Evolutionary conservation across 169 alveolate genomes (phyloP).

Genomic region (Theileria sp.): DNA sequence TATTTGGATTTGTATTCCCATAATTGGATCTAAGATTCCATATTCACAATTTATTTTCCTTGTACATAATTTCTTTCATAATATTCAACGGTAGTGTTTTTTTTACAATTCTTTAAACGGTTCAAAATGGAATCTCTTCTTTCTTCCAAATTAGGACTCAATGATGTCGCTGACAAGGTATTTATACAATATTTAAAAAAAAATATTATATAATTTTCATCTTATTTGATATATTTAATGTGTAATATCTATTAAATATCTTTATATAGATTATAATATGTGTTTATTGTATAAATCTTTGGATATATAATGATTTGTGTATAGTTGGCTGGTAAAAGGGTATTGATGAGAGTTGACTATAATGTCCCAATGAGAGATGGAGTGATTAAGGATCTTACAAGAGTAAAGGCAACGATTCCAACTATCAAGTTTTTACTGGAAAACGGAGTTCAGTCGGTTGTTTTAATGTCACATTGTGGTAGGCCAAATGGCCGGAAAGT

Average conservation of each 20-base stretch:
- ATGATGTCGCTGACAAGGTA: constrained; percentile 60
- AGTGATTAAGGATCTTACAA: constrained; percentile 86
- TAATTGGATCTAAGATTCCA: background rate
- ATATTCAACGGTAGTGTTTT: background rate
- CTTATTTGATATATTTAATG: too few species aligned
- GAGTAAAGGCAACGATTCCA: constrained; percentile 92
- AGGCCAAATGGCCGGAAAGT: constrained; percentile 94
- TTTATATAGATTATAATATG: background rate
- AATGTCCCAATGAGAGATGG: constrained; percentile 96
- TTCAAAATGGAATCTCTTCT: constrained; percentile 39
- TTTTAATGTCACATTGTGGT: constrained; percentile 94
- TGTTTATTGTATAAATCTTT: background rate
- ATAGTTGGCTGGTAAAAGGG: constrained; percentile 89
- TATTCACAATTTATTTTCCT: background rate
- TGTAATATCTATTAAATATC: too few species aligned
- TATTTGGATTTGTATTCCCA: background rate
- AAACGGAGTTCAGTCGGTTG: constrained; percentile 87
- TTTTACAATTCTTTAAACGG: background rate
- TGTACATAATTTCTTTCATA: background rate
- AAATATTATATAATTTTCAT: too few species aligned
- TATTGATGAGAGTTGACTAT: constrained; percentile 95
- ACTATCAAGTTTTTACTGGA: constrained; percentile 89
- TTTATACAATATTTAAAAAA: background rate
- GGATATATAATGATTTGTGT: background rate
- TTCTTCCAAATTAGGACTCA: constrained; percentile 60